phyloP scores from a whole-genome alignment of 805 yeast genomes.

The Komagataella populi region DNA sequence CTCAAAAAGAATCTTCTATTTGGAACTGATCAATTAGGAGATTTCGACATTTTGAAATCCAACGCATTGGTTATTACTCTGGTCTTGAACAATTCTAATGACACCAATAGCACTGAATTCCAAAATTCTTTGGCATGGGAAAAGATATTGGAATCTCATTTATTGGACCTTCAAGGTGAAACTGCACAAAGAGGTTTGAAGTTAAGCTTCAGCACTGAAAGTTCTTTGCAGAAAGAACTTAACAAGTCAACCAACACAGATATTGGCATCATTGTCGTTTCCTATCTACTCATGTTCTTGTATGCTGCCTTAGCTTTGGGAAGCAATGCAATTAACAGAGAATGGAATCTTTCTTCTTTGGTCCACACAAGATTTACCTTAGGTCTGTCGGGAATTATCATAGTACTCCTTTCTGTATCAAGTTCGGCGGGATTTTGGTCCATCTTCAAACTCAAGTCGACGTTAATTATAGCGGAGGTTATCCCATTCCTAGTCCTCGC shows the following conservation, averaged over 20 bases:
- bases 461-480: slow-evolving; percentile 90
- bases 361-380: slow-evolving; percentile 52
- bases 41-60: slow-evolving; percentile 37
- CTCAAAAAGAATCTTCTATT: slow-evolving; percentile 59
- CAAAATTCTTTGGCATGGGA: slow-evolving; percentile 52
- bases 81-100: slow-evolving; percentile 42
- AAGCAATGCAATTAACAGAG: slow-evolving; percentile 15
- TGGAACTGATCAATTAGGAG: slow-evolving; percentile 28
- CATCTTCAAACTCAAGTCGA: slow-evolving; percentile 65
- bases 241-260: slow-evolving; percentile 76
- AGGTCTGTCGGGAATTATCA: slow-evolving; percentile 74
- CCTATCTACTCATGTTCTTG: slow-evolving; percentile 76
- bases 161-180: slow-evolving; percentile 28
- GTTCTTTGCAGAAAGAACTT: slow-evolving; percentile 74
- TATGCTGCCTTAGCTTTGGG: slow-evolving; percentile 79
- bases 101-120: slow-evolving; percentile 25
- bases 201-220: slow-evolving; percentile 68
- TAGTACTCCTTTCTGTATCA: slow-evolving; percentile 68
- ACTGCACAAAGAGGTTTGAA: slow-evolving; percentile 40
- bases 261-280: slow-evolving; percentile 48
- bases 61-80: slow-evolving; percentile 69
- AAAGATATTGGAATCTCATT: slow-evolving; percentile 39
- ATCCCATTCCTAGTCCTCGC: slow-evolving; percentile 90
- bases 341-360: slow-evolving; percentile 7
- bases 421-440: slow-evolving; percentile 79